Conservation (phyloP, 1,284 basidiomycete genomes). For the Boletus sp. region DNA sequence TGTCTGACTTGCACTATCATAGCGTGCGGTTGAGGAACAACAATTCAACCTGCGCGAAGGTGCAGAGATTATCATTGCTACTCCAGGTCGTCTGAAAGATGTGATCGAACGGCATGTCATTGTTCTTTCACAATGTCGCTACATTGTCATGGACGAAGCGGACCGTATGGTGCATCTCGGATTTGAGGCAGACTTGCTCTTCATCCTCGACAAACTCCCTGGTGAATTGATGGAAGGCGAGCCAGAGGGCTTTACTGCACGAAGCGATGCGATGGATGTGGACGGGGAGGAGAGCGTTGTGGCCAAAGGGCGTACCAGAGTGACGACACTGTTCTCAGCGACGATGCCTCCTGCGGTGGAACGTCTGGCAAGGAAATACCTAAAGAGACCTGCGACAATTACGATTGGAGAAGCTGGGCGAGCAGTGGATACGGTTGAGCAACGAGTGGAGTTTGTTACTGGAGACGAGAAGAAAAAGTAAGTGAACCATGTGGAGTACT, state of each 20-base stretch:
- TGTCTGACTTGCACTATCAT: conserved; percentile 14
- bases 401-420: conserved; percentile 97
- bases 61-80: conserved; percentile 97
- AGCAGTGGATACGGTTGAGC: conserved; percentile 97
- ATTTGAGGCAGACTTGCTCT: conserved; percentile 91
- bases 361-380: conserved; percentile 88
- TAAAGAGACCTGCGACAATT: conserved; percentile 89
- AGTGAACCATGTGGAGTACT: neutral
- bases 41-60: conserved; percentile 94
- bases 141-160: conserved; percentile 99
- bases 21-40: conserved; percentile 92
- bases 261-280: conserved; percentile 49
- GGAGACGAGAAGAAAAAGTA: conserved; percentile 95
- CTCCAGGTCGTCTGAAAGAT: conserved; percentile 96
- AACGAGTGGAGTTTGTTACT: conserved; percentile 88
- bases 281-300: conserved; percentile 45
- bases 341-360: conserved; percentile 98
- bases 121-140: conserved; percentile 93
- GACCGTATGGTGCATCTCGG: conserved; percentile 98
- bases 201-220: conserved; percentile 92
- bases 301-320: conserved; percentile 75
- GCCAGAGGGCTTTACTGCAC: conserved; percentile 41
- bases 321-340: conserved; percentile 93
- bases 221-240: conserved; percentile 84
- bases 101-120: conserved; percentile 94